phyloP scores from a whole-genome alignment of 2,329 filamentous ascomycete species.

The Zopfia rhizophila region DNA sequence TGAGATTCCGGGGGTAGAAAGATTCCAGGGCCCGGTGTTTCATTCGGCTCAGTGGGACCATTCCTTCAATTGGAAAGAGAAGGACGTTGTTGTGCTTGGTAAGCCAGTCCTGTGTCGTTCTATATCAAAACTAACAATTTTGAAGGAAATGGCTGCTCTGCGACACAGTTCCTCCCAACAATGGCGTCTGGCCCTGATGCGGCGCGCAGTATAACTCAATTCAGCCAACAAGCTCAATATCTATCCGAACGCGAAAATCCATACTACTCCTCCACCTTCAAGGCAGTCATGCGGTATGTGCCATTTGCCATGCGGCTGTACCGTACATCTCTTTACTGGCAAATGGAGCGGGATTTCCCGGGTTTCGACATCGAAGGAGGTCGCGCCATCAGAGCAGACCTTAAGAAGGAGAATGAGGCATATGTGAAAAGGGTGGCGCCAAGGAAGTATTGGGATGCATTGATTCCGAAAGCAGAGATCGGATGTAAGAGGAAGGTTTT shows the following conservation, averaged over 20 bases:
- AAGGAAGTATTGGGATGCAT: slow-evolving; percentile 55
- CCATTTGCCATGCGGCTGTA: slow-evolving; percentile 59
- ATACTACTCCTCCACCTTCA: slow-evolving; percentile 53
- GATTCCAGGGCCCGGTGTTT: slow-evolving; percentile 53
- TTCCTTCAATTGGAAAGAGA: slow-evolving; percentile 59
- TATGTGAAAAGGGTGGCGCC: slow-evolving; percentile 59
- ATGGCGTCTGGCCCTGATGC: slow-evolving; percentile 50
- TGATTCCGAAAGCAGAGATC: slow-evolving; percentile 57
- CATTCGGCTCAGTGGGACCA: slow-evolving; percentile 57
- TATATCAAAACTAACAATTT: background rate
- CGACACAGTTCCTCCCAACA: slow-evolving; percentile 61
- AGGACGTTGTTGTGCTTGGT: slow-evolving; percentile 44
- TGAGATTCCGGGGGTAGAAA: slow-evolving; percentile 57
- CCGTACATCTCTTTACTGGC: slow-evolving; percentile 54
- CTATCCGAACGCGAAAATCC: slow-evolving; percentile 58
- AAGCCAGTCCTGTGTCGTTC: slow-evolving; percentile 5
- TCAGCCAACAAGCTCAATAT: slow-evolving; percentile 63
- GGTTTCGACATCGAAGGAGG: slow-evolving; percentile 55
- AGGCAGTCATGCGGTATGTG: slow-evolving; percentile 58
- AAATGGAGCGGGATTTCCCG: slow-evolving; percentile 57
- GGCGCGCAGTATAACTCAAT: slow-evolving; percentile 57
- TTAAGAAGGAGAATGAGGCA: slow-evolving; percentile 51
- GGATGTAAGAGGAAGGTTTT: slow-evolving; percentile 62
- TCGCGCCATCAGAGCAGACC: slow-evolving; percentile 45
- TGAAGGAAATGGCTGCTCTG: slow-evolving; percentile 59